Base-by-base conservation (phyloP, 2,329 filamentous ascomycete genomes). In the Aureobasidium zeae region DNA sequence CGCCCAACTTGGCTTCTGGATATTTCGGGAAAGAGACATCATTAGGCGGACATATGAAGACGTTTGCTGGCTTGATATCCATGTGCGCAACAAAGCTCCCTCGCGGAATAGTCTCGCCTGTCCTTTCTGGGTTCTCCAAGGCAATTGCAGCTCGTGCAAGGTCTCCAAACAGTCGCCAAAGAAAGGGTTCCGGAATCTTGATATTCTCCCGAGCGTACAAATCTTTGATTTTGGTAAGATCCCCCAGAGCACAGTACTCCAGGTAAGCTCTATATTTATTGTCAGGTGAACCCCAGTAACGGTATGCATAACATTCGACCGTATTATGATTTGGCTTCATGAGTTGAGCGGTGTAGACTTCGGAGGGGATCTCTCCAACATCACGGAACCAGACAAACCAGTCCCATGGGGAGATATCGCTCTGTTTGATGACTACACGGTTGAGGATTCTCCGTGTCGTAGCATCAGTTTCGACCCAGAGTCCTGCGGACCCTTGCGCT, bases 151-250 rank as follows among this genome's bases (percentile, higher is more conserved):
- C 44, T 20, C n/a, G 13, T 16, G 48, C 42, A 15, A 55, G 30
- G 13, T 42, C 47, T 12, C 47, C 29, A 25, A 53, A 37, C 15
- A 52, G 21, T 17, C 48, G 51, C 52, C 52, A 53, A 3, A 53
- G 20, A 25, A 50, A 48, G 2, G 48, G 45, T 24, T 55, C 52
- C 1, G 52, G 53, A 2, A 53, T 11, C 28, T 13, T 9, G 20
- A 28, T 29, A 37, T 16, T 10, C n/a, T 30, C 7, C 44, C 4
- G 9, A 22, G 41, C 11, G 24, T 33, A 5, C 5, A n/a, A 5
- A 3, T 32, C 29, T 10, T 13, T 20, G 16, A 38, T 9, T 5
- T 33, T 13, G 10, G 7, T n/a, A 12, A 48, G 22, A n/a, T 42
- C 38, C 3, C 32, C 34, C 6, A 32, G 12, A 10, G 39, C 37